Conservation (phyloP, 345 rosid species). For the Kernera saxatilis region DNA sequence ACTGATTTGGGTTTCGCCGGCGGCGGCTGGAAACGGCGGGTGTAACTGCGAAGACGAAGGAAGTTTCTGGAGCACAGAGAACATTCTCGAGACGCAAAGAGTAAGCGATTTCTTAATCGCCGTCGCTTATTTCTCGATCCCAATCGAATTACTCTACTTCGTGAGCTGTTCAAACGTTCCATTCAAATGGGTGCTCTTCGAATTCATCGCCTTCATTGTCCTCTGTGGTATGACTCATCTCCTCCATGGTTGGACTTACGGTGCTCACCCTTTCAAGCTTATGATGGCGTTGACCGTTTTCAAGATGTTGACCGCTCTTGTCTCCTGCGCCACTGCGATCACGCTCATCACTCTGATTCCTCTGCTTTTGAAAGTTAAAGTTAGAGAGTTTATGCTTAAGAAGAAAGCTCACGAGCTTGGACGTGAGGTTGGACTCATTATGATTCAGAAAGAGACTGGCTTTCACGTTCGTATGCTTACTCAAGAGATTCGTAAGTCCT, state of each 20-base stretch:
- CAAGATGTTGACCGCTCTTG: slow-evolving; percentile 90
- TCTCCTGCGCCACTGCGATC: slow-evolving; percentile 92
- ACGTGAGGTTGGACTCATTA: slow-evolving; percentile 82
- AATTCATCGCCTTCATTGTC: slow-evolving; percentile 96
- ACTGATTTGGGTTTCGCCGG: slow-evolving; percentile 35
- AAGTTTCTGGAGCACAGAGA: slow-evolving; percentile 70
- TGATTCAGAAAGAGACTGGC: slow-evolving; percentile 83
- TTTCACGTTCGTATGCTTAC: slow-evolving; percentile 93
- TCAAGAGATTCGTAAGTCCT: slow-evolving; percentile 85
- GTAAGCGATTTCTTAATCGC: slow-evolving; percentile 94
- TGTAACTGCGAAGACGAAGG: slow-evolving; percentile 96
- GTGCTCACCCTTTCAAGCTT: slow-evolving; percentile 73
- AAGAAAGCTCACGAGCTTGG: slow-evolving; percentile 88
- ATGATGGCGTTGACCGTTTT: slow-evolving; percentile 88
- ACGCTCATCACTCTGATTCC: slow-evolving; percentile 89
- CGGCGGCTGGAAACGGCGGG: slow-evolving; percentile 44
- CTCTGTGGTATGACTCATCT: slow-evolving; percentile 97
- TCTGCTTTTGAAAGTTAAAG: slow-evolving; percentile 87
- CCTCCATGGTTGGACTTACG: slow-evolving; percentile 89
- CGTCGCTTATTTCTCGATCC: slow-evolving; percentile 91
- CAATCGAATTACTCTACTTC: slow-evolving; percentile 88
- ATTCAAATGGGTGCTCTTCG: slow-evolving; percentile 92
- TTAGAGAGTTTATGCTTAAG: slow-evolving; percentile 87
- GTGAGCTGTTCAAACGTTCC: slow-evolving; percentile 93
- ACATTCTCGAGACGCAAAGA: slow-evolving; percentile 72